Evolutionary conservation across 176 grass and related monocot species (phyloP).

Genomic region (Raddia guianensis): DNA sequence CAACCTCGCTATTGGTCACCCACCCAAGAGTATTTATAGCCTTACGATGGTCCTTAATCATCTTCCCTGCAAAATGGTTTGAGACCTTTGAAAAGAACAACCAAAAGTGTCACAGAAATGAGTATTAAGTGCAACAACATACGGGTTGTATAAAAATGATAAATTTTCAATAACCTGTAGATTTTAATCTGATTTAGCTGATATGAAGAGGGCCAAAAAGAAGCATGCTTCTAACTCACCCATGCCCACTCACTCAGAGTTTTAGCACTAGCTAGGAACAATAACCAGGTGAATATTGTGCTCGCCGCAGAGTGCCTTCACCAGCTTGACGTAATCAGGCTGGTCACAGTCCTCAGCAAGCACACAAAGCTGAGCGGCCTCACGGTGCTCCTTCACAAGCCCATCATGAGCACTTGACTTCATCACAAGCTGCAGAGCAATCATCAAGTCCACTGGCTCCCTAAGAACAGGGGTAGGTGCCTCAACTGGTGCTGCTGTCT

Average conservation of each 20-base stretch:
- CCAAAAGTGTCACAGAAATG: too few relatives aligned
- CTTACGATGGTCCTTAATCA: too few relatives aligned
- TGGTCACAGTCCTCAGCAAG: constrained; percentile 76
- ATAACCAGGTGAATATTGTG: constrained; percentile 76
- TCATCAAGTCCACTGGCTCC: constrained; percentile 81
- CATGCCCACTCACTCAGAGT: constrained; percentile 77
- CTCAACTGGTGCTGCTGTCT: constrained; percentile 26
- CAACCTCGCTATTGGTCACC: too few relatives aligned
- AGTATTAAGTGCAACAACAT: too few relatives aligned
- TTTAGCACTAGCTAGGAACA: constrained; percentile 68
- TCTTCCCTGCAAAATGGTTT: too few relatives aligned
- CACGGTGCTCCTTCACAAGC: constrained; percentile 57
- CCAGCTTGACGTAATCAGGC: constrained; percentile 76
- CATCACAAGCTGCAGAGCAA: constrained; percentile 68
- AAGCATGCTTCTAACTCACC: constrained; percentile 36
- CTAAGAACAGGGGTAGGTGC: constrained; percentile 52
- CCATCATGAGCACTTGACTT: constrained; percentile 75
- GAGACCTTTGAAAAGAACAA: too few relatives aligned
- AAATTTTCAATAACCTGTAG: too few relatives aligned
- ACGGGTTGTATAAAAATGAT: too few relatives aligned
- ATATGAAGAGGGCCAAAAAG: too few relatives aligned
- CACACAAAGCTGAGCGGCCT: constrained; percentile 65
- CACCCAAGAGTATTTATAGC: too few relatives aligned
- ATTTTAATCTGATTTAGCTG: too few relatives aligned
- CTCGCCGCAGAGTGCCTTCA: constrained; percentile 69